Evolutionary conservation across 768 basidiomycete species (phyloP).

Genomic region (Tulasnella calospora): DNA sequence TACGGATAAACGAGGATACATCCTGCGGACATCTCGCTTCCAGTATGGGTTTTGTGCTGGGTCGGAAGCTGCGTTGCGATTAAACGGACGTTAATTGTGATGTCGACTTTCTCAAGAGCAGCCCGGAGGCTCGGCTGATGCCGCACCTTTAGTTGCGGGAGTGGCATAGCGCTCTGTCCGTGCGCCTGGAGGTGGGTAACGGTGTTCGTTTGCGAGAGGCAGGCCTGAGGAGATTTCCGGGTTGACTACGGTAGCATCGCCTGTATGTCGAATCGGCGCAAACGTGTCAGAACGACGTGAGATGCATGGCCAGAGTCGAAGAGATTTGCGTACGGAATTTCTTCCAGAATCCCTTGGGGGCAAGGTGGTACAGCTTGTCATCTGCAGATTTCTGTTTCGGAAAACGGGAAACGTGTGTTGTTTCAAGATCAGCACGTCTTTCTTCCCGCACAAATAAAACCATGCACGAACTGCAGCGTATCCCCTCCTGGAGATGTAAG

Average conservation of each 20-base stretch:
- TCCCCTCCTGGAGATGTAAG: constrained; percentile 11
- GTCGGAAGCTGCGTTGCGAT: constrained; percentile 59
- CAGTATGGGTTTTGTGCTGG: constrained; percentile 88
- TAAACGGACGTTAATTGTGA: not conserved
- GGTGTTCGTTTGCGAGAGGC: constrained; percentile 63
- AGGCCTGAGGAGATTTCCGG: constrained; percentile 89
- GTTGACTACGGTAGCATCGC: constrained; percentile 77
- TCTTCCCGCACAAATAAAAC: no score
- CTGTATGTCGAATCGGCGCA: constrained; percentile 41
- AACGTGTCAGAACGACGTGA: not conserved
- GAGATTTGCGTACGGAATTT: constrained; percentile 67
- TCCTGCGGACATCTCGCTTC: constrained; percentile 90
- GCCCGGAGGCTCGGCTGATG: constrained; percentile 22
- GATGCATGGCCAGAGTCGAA: not conserved
- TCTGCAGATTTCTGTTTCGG: constrained; percentile 60
- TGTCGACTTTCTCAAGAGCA: not conserved
- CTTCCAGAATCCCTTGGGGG: constrained; percentile 92
- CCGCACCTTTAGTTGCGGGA: constrained; percentile 80
- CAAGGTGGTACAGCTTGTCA: constrained; percentile 83
- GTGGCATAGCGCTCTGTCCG: constrained; percentile 80
- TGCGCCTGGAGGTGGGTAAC: constrained; percentile 85
- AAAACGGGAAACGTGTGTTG: not conserved
- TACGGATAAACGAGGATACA: constrained; percentile 86
- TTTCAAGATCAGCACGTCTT: not conserved
- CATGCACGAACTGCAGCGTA: constrained; percentile 13